These are phyloP conservation scores for Leucocoprinus leucothites DNA, from an alignment of 768 basidiomycete species.

Conservation along the genomic window DNA sequence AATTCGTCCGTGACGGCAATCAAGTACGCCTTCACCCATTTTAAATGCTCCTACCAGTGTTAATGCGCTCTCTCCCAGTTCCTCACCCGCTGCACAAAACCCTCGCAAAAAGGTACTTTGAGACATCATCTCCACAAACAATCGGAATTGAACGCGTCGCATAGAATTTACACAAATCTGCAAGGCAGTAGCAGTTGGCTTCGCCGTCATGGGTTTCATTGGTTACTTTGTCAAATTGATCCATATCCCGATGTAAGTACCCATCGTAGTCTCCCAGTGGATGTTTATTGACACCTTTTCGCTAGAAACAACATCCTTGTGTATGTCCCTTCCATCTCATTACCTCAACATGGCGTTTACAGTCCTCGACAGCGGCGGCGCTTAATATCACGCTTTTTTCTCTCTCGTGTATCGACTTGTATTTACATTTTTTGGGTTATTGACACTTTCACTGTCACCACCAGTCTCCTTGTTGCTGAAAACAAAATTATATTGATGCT, in stretches of 20 bases:
- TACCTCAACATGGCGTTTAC: slow-evolving; percentile 20
- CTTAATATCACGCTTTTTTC: slow-evolving; percentile 43
- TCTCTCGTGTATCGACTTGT: slow-evolving; percentile 22
- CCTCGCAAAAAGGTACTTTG: slow-evolving; percentile 80
- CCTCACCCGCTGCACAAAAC: slow-evolving; percentile 96
- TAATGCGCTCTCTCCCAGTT: slow-evolving; percentile 55
- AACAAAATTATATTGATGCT: not conserved
- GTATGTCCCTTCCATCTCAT: slow-evolving; percentile 50
- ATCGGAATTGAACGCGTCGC: slow-evolving; percentile 3
- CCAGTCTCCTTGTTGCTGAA: not conserved
- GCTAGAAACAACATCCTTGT: slow-evolving; percentile 94
- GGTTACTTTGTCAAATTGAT: slow-evolving; percentile 99
- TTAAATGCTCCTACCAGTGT: not conserved
- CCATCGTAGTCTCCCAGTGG: not conserved
- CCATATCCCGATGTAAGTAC: slow-evolving; percentile 93
- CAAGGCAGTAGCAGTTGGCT: slow-evolving; percentile 94
- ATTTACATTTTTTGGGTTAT: slow-evolving; percentile 10
- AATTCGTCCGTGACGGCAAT: slow-evolving; percentile 90
- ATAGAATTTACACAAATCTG: slow-evolving; percentile 94
- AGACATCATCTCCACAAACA: not conserved
- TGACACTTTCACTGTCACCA: not conserved
- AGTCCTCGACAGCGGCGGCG: slow-evolving; percentile 59
- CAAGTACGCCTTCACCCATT: slow-evolving; percentile 54
- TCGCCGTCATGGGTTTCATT: slow-evolving; percentile 99
- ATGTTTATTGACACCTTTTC: slow-evolving; percentile 13